phyloP scores from a whole-genome alignment of 306 rosid genomes.

The Vicia villosa region DNA sequence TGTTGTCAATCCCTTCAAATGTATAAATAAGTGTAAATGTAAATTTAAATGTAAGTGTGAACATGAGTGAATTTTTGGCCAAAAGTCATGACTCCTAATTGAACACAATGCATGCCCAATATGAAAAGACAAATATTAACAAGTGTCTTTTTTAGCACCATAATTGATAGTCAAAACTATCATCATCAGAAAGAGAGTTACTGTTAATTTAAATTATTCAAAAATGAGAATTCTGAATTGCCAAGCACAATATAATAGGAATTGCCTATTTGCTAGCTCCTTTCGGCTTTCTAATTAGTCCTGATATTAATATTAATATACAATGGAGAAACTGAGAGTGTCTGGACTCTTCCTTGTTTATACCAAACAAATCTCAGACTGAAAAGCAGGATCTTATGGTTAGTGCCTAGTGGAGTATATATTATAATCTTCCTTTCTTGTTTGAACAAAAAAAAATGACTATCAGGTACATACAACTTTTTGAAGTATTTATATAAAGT shows the following conservation, averaged over 20 bases:
- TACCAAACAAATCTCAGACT: constrained; percentile 24
- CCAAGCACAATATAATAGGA: background rate
- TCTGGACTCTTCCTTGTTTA: too few species aligned
- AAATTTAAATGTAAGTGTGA: constrained; percentile 15
- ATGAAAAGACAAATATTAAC: constrained; percentile 30
- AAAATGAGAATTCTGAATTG: background rate
- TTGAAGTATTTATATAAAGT: background rate
- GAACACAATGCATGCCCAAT: background rate
- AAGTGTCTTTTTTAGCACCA: background rate
- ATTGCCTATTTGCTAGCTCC: background rate
- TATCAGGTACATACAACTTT: background rate
- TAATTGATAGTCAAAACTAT: background rate
- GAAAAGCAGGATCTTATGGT: constrained; percentile 16
- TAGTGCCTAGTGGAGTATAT: constrained; percentile 1
- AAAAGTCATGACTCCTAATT: background rate
- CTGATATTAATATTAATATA: background rate
- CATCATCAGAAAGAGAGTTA: constrained; percentile 11
- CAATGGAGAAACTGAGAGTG: background rate
- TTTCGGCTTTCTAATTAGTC: background rate
- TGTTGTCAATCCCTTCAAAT: constrained; percentile 73
- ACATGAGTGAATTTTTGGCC: constrained; percentile 9
- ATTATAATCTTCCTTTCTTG: background rate
- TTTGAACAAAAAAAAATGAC: background rate
- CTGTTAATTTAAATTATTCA: constrained; percentile 1
- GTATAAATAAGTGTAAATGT: constrained; percentile 20